These are phyloP conservation scores for Russula ochroleuca DNA, from an alignment of 768 basidiomycete species.

Conservation along the genomic window DNA sequence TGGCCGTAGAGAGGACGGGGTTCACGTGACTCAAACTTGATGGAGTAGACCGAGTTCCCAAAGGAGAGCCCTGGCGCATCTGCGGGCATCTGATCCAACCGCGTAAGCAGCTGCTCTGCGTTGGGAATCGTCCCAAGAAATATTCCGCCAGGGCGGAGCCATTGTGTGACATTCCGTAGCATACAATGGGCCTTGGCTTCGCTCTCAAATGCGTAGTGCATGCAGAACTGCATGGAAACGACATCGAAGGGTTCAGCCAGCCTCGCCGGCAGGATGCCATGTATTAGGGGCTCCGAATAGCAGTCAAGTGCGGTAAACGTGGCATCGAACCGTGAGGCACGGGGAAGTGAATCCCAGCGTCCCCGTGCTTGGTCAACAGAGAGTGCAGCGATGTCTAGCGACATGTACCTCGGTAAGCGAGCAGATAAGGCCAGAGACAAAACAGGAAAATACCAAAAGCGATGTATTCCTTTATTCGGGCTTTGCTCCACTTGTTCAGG, in stretches of 20 bases:
- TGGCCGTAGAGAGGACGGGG: constrained; percentile 74
- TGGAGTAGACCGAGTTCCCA: constrained; percentile 86
- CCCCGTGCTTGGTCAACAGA: constrained; percentile 85
- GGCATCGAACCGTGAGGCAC: constrained; percentile 62
- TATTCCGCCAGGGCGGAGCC: constrained; percentile 79
- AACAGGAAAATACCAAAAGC: constrained; percentile 61
- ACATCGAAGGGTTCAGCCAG: constrained; percentile 80
- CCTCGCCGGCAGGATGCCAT: constrained; percentile 58
- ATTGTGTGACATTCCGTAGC: constrained; percentile 83
- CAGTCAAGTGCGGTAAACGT: constrained; percentile 86
- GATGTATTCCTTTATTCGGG: constrained; percentile 70
- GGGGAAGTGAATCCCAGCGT: constrained; percentile 55
- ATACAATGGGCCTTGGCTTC: constrained; percentile 81
- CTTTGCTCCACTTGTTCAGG: constrained; percentile 91
- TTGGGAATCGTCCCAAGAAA: constrained; percentile 98
- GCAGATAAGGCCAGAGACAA: neutral
- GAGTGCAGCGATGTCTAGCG: constrained; percentile 78
- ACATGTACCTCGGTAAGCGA: constrained; percentile 12
- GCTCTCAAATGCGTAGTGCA: constrained; percentile 99
- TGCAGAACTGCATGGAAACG: constrained; percentile 98
- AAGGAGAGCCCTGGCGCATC: constrained; percentile 70
- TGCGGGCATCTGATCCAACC: constrained; percentile 64
- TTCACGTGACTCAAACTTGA: constrained; percentile 75
- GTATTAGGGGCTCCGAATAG: constrained; percentile 67
- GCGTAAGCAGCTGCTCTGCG: constrained; percentile 68